Evolutionary conservation across 345 rosid genomes (phyloP).

Genomic region (Noccaea caerulescens): DNA sequence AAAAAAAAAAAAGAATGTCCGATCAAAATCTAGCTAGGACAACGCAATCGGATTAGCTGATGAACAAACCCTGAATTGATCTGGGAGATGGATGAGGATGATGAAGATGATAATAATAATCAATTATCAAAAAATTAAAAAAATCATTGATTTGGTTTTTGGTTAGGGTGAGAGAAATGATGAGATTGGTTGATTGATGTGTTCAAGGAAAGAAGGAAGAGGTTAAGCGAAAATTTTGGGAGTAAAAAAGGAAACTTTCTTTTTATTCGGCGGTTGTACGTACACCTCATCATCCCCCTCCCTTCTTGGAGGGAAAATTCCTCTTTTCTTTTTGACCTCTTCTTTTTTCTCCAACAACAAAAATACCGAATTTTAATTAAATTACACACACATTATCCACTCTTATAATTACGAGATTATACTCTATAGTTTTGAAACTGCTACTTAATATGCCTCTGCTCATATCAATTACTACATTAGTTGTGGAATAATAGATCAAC

Average conservation of each 20-base stretch:
- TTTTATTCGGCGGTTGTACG: slow-evolving; percentile 37
- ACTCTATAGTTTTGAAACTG: neutral
- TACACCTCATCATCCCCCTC: slow-evolving; percentile 53
- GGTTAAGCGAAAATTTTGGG: slow-evolving; percentile 39
- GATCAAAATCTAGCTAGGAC: slow-evolving; percentile 26
- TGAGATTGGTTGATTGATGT: slow-evolving; percentile 10
- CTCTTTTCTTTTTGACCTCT: slow-evolving; percentile 12
- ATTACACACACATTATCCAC: neutral
- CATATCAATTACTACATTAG: neutral
- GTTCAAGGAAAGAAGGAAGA: slow-evolving; percentile 31
- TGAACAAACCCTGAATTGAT: slow-evolving; percentile 23
- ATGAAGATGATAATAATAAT: slow-evolving; percentile 2
- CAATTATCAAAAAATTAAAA: neutral
- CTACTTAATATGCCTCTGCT: neutral
- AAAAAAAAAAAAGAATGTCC: neutral
- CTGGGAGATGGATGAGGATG: neutral
- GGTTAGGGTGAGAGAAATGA: slow-evolving; percentile 14
- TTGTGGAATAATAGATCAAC: neutral
- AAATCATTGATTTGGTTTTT: neutral
- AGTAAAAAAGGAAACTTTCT: slow-evolving; percentile 37
- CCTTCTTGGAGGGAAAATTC: slow-evolving; percentile 40
- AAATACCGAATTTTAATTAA: neutral
- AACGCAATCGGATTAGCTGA: slow-evolving; percentile 11
- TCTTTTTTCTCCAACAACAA: neutral
- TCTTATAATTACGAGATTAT: slow-evolving; percentile 1